Base-by-base conservation (phyloP, 805 yeast genomes). In the Cyberlindnera mississippiensis region DNA sequence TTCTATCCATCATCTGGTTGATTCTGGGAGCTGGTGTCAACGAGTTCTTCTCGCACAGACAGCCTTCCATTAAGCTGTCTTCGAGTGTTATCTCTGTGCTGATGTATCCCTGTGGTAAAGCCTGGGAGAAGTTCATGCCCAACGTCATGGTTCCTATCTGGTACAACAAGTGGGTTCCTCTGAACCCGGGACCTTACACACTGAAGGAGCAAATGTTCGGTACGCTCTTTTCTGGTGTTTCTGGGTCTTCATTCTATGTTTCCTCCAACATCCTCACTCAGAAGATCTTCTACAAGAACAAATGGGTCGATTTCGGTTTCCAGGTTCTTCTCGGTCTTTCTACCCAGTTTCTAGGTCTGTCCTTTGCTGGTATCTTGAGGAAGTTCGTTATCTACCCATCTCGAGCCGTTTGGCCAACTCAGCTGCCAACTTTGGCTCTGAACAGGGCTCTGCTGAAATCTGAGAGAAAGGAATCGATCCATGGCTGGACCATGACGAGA, bases 101-200 rank as follows among this genome's bases (percentile, higher is more conserved):
- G 37, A 53, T 72, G 38, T 71, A 66, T 48, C 75, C 76, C 33
- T 62, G 67, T 52, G 78, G 80, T 51, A 52, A 48, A 35, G 48
- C 69, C 1, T 63, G 69, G 60, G 71, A 68, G 33, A 55, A 50
- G 33, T 44, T 64, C 34, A 43, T 76, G 20, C 82, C 84, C 18
- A 71, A 70, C 44, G 66, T 64, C 63, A 67, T 71, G 6, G 55
- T 74, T 51, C 64, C 57, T 6, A 27, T 67, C 30, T 46, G 56
- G 31, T 73, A 78, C 38, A 62, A 53, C 22, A 63, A 68, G 49
- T 20, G 14, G 22, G 52, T 61, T 44, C 65, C 69, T 7, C 57
- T 80, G 40, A 78, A 78, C 56, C 82, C 82, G 3, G 83, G 85
- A 10, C 82, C 82, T 11, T 82, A 84, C 82, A 63, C 69, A 22